Evolutionary conservation across 106 monocot species (phyloP), one percentile per base, ranked within the genome.

Genomic region (Posidonia australis): DNA sequence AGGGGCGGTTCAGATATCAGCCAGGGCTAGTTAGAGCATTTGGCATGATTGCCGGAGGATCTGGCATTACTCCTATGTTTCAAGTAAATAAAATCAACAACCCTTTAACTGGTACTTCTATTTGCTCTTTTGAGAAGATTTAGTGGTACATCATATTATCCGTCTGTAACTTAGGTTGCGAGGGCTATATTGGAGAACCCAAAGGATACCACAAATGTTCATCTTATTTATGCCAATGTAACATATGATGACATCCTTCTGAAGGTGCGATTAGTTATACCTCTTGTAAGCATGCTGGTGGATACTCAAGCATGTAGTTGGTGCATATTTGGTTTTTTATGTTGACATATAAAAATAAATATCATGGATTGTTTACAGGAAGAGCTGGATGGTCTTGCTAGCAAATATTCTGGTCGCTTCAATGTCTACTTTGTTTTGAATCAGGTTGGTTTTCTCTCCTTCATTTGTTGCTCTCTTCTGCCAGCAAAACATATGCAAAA

Each of bases 51-150:
- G 90, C 96, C 70, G 96, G 96, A 62, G 96, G 96, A 67, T 96
- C 96, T 58, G 96, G 96, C 66, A 90, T 96, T 23, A 96, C 96
- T 28, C 90, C 90, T 56, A 96, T 96, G 96, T 96, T 90, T 72
- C 96, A 96, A 70, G 94, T 94, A 74, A 77, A 42, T 73, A 46
- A n/a, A 53, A 53, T 16, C 9, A 23, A 10, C 0, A 53, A 10
- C 11, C 13, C 1, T 18, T 58, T 3, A 18, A 16, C 16, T 58
- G 16, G 13, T 58, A 22, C 13, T 58, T 31, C 2, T 18, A 16
- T 27, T 58, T 58, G 49, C 3, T 49, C 7, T 49, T 17, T 12
- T 28, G 17, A 31, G 58, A 58, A 27, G 31, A 58, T 28, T 6
- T 14, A n/a, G 14, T 58, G 26, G 18, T 58, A 28, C 16, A 13